Conservation (phyloP, 306 rosid genomes). For the Dryas drummondii region DNA sequence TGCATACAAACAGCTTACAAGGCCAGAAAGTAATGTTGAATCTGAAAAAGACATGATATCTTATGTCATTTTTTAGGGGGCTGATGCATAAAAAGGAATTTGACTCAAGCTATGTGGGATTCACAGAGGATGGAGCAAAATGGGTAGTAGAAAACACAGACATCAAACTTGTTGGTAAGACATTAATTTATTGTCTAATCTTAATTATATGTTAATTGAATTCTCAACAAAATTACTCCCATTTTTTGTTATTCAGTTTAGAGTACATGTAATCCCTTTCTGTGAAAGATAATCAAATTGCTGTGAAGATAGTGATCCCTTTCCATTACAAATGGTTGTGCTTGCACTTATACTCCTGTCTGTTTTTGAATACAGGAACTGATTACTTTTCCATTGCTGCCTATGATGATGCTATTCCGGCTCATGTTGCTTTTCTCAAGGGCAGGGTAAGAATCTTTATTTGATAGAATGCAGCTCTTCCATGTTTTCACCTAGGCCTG, state of each 20-base stretch:
- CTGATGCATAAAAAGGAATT: conserved; percentile 70
- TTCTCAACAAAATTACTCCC: background rate
- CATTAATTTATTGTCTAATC: background rate
- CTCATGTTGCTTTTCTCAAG: conserved; percentile 34
- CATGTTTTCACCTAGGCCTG: no score
- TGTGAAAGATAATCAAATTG: background rate
- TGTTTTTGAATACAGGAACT: conserved; percentile 26
- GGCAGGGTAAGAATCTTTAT: conserved; percentile 31
- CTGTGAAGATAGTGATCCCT: background rate
- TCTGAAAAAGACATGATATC: no score
- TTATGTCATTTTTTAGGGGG: conserved; percentile 32
- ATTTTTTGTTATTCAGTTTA: background rate
- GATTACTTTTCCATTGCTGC: conserved; percentile 47
- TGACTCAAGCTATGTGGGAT: conserved; percentile 66
- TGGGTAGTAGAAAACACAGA: conserved; percentile 84
- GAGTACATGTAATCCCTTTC: background rate
- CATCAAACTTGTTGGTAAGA: conserved; percentile 71
- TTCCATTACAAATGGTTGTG: conserved; percentile 1
- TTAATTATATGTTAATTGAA: background rate
- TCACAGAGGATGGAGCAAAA: conserved; percentile 63
- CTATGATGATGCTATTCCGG: conserved; percentile 28
- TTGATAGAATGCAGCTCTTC: background rate
- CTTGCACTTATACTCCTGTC: background rate
- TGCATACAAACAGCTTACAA: no score
- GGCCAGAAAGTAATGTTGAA: no score